Conservation (phyloP, 139 green algal species). For the Spirogloea muscicola region DNA sequence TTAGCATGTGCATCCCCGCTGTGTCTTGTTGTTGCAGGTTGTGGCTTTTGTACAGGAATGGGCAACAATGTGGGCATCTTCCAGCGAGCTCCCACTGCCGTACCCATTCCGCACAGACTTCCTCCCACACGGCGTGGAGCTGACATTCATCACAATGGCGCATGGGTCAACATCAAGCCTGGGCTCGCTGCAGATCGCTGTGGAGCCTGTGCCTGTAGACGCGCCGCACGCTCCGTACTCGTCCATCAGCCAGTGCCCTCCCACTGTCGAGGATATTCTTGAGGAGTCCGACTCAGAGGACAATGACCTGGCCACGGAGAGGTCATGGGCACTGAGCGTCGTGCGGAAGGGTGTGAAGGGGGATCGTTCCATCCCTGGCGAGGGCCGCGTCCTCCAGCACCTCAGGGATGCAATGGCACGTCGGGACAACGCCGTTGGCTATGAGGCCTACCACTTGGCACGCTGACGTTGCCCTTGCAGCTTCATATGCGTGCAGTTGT, state of each 20-base stretch:
- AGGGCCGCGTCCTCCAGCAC: background rate
- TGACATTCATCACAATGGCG: background rate
- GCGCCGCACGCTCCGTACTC: too few species aligned
- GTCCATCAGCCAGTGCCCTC: too few species aligned
- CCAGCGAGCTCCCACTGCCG: constrained; percentile 16
- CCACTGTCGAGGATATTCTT: too few species aligned
- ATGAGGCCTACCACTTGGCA: constrained; percentile 14
- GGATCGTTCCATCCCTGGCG: background rate
- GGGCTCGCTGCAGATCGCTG: background rate
- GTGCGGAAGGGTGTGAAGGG: too few species aligned
- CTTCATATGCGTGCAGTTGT: too few species aligned
- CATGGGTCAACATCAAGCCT: background rate
- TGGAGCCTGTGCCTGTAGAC: too few species aligned
- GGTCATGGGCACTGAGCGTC: too few species aligned
- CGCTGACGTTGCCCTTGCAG: too few species aligned
- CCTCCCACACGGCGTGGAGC: background rate
- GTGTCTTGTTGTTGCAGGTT: background rate
- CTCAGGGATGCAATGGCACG: constrained; percentile 7
- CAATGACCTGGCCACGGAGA: too few species aligned
- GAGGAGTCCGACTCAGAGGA: too few species aligned
- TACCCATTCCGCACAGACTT: background rate
- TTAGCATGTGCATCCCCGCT: background rate
- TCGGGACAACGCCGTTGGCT: background rate
- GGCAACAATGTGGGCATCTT: background rate
- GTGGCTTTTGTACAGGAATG: constrained; percentile 17